Evolutionary conservation across 2,329 filamentous ascomycete genomes (phyloP), one percentile per base, ranked within the genome.

Genomic region (Epichloe festucae): DNA sequence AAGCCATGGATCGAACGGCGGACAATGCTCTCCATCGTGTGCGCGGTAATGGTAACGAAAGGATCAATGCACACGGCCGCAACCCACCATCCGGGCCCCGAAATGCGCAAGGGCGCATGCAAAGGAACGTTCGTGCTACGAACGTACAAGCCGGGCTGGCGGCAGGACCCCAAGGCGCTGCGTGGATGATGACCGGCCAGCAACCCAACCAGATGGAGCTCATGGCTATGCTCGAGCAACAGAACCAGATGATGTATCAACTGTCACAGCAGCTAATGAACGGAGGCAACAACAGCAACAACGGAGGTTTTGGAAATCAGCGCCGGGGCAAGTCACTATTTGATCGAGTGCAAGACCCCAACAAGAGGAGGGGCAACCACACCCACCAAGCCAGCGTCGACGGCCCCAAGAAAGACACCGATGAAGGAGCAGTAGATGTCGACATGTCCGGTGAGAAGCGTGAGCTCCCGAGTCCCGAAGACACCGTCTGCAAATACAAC

Each of bases 401-500:
- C 46, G 59, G 60, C 19, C 59, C 62, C 52, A 63, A 67, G 49
- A 51, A 60, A 10, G 69, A 69, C n/a, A 58, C 56, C 5, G 56
- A 56, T 34, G 65, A 61, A 14, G 73, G 73, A 35, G 73, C 70
- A 49, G 77, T 77, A 66, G 85, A 89, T 54, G 73, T 83, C 23
- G 84, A 89, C 46, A 81, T 81, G 74, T 68, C 70, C 3, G 73
- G 71, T 50, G 65, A 65, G 58, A 73, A 69, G 68, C 78, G 68
- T 63, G 81, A 73, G 70, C 72, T 67, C 59, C 76, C 63, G 39
- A 80, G 75, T 61, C 71, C 73, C n/a, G 76, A 82, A 5, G 79
- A 87, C 47, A 85, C 75, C 14, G 73, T 91, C 55, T 98, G 93
- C 79, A 88, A 86, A 62, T 98, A 82, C 74, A 96, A 97, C 70